Base-by-base conservation (phyloP, 2,329 filamentous ascomycete species). In the Cryphonectria radicalis region DNA sequence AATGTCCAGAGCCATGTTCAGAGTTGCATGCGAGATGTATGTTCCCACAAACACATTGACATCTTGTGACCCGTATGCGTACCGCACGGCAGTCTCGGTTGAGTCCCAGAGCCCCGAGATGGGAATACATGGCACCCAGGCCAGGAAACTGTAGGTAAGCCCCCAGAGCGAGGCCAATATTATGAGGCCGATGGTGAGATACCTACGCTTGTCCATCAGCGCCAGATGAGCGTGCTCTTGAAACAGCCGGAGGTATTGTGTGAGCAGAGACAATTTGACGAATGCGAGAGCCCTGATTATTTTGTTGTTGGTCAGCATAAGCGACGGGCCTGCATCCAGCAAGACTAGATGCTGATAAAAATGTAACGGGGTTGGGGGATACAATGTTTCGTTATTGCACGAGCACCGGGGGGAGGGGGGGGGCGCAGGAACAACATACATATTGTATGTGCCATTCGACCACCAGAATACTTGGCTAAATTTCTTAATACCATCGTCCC, bases 161-260 rank as follows among this genome's bases (percentile, higher is more conserved):
- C 76, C 77, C 75, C 75, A 77, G 55, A 73, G 13, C 8, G 68
- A 62, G 14, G 74, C 73, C 13, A 70, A 46, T 17, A 43, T 67
- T 35, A 76, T 74, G 13, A 75, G 68, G 10, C 63, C 40, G 46
- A 70, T 42, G 69, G 62, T 66, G 71, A 73, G 19, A 66, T 74
- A 4, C 28, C 72, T 65, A 1, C 74, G 72, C 68, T 64, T 75
- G 10, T 73, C 50, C 19, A 73, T 69, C 14, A 69, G 69, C 14
- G 65, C 35, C 2, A 68, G 32, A n/a, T 71, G 60, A 17, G 72
- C 71, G 19, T 72, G 74, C 25, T 67, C 63, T 13, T 68, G 40
- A 69, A 76, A 76, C 37, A 77, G 67, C 53, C 75, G 76, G 8
- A 77, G 74, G n/a, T 75, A 77, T 32, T 77, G 76, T 59, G 75